These are phyloP conservation scores for Salix koriyanagi DNA, from an alignment of 345 rosid species.

Conservation along the genomic window DNA sequence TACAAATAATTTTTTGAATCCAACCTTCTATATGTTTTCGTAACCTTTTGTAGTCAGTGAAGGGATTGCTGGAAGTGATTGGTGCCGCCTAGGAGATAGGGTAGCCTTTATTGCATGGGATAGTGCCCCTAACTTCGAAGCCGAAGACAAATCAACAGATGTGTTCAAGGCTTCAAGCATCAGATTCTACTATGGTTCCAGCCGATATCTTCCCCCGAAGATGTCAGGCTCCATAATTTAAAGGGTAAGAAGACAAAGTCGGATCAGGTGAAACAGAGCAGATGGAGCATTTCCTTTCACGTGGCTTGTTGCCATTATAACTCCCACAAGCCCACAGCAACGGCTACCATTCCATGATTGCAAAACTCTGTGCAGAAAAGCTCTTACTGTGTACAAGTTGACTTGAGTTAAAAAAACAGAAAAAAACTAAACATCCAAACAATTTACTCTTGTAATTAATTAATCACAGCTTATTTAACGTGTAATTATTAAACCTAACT, in stretches of 20 bases:
- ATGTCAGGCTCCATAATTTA: not conserved
- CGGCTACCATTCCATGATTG: conserved; percentile 18
- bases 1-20: too few species aligned
- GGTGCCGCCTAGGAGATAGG: not conserved
- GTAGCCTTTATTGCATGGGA: not conserved
- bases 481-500: too few species aligned
- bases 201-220: not conserved
- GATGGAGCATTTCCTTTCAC: conserved; percentile 24
- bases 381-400: too few species aligned
- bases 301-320: conserved; percentile 25
- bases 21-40: too few species aligned
- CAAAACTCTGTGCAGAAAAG: not conserved
- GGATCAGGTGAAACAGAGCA: conserved; percentile 16
- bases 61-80: too few species aligned
- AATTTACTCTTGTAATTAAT: not conserved
- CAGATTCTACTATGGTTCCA: not conserved
- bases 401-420: not conserved
- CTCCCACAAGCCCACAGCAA: conserved; percentile 13
- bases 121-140: not conserved
- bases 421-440: not conserved
- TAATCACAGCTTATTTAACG: not conserved
- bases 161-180: not conserved
- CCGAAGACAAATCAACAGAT: not conserved
- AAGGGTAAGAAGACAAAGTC: conserved; percentile 9
- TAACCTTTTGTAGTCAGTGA: too few species aligned